Conservation (phyloP, 345 rosid species). For the Populus simonii region DNA sequence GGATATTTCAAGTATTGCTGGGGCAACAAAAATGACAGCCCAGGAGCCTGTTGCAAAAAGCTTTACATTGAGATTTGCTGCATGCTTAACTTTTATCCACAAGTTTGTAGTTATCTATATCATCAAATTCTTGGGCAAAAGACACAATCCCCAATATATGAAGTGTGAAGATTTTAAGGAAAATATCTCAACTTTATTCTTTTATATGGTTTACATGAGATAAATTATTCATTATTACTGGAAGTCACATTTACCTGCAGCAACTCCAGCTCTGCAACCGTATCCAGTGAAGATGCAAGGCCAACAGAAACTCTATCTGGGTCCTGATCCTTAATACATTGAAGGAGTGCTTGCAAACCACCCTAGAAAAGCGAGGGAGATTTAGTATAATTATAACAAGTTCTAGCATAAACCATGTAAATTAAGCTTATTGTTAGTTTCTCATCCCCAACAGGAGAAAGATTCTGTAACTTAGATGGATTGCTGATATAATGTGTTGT, state of each 20-base stretch:
- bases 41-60: conserved; percentile 75
- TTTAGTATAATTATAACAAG: conserved; percentile 8
- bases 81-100: conserved; percentile 5
- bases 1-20: conserved; percentile 79
- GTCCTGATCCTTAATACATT: conserved; percentile 73
- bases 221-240: background rate
- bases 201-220: background rate
- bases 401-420: conserved; percentile 14
- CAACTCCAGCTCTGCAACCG: conserved; percentile 81
- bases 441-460: background rate
- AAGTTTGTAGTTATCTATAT: background rate
- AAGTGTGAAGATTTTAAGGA: background rate
- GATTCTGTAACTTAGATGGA: background rate
- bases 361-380: conserved; percentile 48
- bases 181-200: conserved; percentile 1
- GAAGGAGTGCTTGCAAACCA: conserved; percentile 74
- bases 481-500: background rate
- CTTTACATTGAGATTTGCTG: conserved; percentile 5
- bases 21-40: conserved; percentile 88
- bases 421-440: conserved; percentile 1
- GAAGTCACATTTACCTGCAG: conserved; percentile 55
- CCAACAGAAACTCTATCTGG: conserved; percentile 87
- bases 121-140: background rate
- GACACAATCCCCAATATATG: background rate
- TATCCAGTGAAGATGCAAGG: conserved; percentile 76